Percentiles rank a stretch among this genome's conserved stretches.
Conservation (phyloP, 495 filamentous ascomycete species). For the Aspergillus conjunctus region DNA sequence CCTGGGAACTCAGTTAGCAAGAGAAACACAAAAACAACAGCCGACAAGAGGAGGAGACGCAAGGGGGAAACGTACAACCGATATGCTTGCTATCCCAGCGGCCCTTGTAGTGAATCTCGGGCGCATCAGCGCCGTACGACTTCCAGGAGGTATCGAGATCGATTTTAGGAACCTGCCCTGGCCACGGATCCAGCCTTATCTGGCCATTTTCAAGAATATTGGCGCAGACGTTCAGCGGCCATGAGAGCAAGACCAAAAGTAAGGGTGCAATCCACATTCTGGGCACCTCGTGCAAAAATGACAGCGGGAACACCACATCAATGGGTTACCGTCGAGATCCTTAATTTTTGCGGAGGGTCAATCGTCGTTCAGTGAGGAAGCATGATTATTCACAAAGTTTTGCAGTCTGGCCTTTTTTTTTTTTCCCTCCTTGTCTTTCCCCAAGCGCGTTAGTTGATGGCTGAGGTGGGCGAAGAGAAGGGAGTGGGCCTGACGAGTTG, state of each 20-base stretch:
- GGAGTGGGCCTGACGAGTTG: neutral
- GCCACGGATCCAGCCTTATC: slow-evolving; percentile 42
- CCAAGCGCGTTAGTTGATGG: neutral
- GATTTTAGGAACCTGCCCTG: slow-evolving; percentile 33
- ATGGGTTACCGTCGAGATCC: neutral
- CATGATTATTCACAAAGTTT: neutral
- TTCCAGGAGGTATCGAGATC: slow-evolving; percentile 41
- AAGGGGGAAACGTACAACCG: slow-evolving; percentile 57
- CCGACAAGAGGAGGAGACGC: slow-evolving; percentile 13
- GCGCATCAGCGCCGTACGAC: slow-evolving; percentile 56
- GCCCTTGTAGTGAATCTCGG: slow-evolving; percentile 69
- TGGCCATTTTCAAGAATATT: slow-evolving; percentile 69
- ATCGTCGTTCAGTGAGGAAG: neutral
- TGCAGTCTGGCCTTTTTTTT: too few relatives aligned
- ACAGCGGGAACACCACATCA: slow-evolving; percentile 9
- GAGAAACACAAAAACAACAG: neutral
- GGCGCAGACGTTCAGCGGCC: slow-evolving; percentile 28
- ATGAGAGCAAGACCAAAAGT: slow-evolving; percentile 15
- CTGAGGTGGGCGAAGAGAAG: neutral
- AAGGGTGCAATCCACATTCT: slow-evolving; percentile 22
- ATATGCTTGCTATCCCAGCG: slow-evolving; percentile 68
- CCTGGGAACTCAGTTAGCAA: slow-evolving; percentile 25
- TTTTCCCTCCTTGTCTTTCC: neutral
- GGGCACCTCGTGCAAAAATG: slow-evolving; percentile 28
- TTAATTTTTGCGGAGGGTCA: neutral